phyloP scores from a whole-genome alignment of 257 asterid genomes.

The Plantago elongata region DNA sequence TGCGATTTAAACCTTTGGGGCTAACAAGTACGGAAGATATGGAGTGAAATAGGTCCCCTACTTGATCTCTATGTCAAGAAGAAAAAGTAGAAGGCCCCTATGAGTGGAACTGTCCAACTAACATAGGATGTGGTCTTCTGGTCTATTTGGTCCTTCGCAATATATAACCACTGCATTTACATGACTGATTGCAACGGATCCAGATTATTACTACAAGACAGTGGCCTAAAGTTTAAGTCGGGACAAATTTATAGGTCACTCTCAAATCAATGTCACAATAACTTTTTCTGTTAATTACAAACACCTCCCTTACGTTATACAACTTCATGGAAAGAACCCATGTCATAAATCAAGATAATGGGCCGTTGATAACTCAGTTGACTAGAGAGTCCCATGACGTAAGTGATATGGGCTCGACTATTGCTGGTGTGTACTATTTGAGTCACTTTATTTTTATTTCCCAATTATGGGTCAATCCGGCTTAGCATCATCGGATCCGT shows the following conservation, averaged over 20 bases:
- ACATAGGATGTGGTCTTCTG: too few relatives aligned
- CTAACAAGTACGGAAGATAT: neutral
- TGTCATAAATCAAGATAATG: too few relatives aligned
- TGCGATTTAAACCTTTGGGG: too few relatives aligned
- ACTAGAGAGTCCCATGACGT: too few relatives aligned
- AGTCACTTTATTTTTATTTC: too few relatives aligned
- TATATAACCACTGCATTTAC: slow-evolving; percentile 1
- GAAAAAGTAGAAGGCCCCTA: neutral
- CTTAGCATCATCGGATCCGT: too few relatives aligned
- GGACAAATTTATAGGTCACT: neutral
- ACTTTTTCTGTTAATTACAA: neutral
- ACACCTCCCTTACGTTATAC: neutral
- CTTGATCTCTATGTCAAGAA: neutral
- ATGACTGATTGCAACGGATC: neutral
- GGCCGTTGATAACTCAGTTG: too few relatives aligned
- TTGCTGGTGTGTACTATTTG: too few relatives aligned
- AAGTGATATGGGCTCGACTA: too few relatives aligned
- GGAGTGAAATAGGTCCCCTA: slow-evolving; percentile 1
- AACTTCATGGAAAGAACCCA: neutral
- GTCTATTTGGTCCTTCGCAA: too few relatives aligned
- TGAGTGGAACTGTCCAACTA: neutral
- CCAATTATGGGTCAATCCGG: too few relatives aligned
- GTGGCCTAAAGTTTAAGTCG: neutral
- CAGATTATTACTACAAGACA: neutral
- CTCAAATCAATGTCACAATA: neutral